Evolutionary conservation across 331 rosid species (phyloP).

Genomic region (Malus hybrid): DNA sequence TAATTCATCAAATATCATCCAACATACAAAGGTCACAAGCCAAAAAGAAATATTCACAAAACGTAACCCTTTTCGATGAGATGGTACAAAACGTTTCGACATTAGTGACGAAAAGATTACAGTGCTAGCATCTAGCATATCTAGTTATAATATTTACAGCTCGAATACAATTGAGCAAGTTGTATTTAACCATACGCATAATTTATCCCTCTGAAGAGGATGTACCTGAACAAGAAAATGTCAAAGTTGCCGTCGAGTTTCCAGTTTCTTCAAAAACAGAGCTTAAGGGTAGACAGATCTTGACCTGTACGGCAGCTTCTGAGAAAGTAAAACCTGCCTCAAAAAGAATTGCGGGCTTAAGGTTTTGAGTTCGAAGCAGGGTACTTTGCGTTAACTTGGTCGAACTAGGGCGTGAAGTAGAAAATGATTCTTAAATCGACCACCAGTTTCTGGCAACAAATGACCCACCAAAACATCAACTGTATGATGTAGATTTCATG

Average conservation of each 20-base stretch:
- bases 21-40: no score
- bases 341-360: not conserved
- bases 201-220: not conserved
- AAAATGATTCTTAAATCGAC: not conserved
- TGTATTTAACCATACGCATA: no score
- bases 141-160: slow-evolving; percentile 8
- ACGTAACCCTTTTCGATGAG: not conserved
- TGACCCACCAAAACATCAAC: not conserved
- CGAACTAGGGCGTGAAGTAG: slow-evolving; percentile 5
- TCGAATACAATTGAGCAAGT: not conserved
- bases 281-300: not conserved
- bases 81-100: not conserved
- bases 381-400: not conserved
- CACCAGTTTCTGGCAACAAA: slow-evolving; percentile 2
- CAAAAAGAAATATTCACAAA: not conserved
- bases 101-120: not conserved
- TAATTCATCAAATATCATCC: no score
- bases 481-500: not conserved
- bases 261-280: not conserved
- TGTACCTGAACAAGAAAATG: not conserved
- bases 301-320: not conserved
- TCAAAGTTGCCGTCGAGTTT: not conserved
- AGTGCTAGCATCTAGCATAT: not conserved
- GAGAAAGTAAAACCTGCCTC: not conserved
- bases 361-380: not conserved